Percentiles rank a stretch among this genome's conserved stretches.
phyloP scores from a whole-genome alignment of 1,284 basidiomycete genomes.

The Tranzscheliella williamsii region DNA sequence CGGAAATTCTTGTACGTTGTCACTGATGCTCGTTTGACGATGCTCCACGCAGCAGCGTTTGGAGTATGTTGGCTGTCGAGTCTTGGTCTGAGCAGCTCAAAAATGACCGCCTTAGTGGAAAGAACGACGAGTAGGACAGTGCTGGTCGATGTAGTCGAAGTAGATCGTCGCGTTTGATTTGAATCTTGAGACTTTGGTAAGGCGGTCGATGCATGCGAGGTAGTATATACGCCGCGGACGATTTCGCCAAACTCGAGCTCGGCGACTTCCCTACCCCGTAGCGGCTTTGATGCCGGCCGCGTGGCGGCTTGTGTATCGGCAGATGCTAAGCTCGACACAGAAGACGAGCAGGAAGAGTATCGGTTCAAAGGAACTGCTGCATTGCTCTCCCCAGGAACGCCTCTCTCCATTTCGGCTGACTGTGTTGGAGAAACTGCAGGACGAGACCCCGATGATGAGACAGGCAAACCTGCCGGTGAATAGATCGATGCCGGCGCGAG shows the following conservation, averaged over 20 bases:
- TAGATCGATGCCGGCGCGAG: background rate
- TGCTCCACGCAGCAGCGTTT: slow-evolving; percentile 16
- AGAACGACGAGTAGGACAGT: slow-evolving; percentile 39
- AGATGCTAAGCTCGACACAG: background rate
- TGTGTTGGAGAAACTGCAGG: background rate
- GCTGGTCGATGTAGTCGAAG: slow-evolving; percentile 1
- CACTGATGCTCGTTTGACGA: slow-evolving; percentile 27
- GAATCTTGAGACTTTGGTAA: background rate
- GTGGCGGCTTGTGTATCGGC: background rate
- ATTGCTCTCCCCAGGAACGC: too few relatives aligned
- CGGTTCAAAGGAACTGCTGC: too few relatives aligned
- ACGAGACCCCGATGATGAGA: too few relatives aligned
- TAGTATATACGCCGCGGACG: slow-evolving; percentile 39
- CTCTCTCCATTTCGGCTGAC: too few relatives aligned
- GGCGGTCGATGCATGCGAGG: slow-evolving; percentile 2
- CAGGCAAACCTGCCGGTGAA: background rate
- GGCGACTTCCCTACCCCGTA: slow-evolving; percentile 17
- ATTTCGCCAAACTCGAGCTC: slow-evolving; percentile 53
- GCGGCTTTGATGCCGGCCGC: background rate
- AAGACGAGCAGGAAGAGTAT: background rate
- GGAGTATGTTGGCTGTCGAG: background rate
- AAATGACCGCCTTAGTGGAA: slow-evolving; percentile 35
- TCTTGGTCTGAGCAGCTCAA: slow-evolving; percentile 15
- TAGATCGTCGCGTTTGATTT: too few relatives aligned
- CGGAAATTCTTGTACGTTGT: slow-evolving; percentile 29